Evolutionary conservation across 2,329 filamentous ascomycete species (phyloP).

Genomic region (Meredithiella fracta): DNA sequence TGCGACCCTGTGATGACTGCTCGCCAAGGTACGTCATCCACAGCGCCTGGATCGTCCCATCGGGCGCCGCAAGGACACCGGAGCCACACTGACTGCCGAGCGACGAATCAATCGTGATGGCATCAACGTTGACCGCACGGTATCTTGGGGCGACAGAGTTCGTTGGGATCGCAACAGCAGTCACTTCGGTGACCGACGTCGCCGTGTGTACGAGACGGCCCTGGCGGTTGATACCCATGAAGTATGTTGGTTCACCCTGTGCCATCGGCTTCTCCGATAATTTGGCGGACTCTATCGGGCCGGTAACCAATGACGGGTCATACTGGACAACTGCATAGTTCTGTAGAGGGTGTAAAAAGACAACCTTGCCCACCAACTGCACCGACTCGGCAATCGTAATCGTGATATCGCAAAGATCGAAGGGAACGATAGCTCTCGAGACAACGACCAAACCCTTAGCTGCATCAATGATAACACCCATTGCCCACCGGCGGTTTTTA

Average conservation of each 20-base stretch:
- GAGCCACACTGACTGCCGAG: constrained; percentile 84
- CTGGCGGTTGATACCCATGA: constrained; percentile 96
- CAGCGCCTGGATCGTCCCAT: constrained; percentile 83
- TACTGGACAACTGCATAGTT: constrained; percentile 96
- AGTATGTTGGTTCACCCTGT: constrained; percentile 86
- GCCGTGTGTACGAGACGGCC: constrained; percentile 84
- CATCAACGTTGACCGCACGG: constrained; percentile 86
- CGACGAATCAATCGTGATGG: constrained; percentile 90
- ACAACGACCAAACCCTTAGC: constrained; percentile 90
- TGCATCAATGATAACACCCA: constrained; percentile 93
- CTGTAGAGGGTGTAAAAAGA: constrained; percentile 91
- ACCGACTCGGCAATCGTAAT: constrained; percentile 95
- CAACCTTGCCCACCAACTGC: constrained; percentile 80
- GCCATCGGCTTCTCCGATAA: constrained; percentile 69
- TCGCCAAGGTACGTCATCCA: constrained; percentile 97
- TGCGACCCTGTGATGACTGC: constrained; percentile 45
- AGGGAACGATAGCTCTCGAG: constrained; percentile 84
- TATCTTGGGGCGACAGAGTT: constrained; percentile 86
- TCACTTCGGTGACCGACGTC: constrained; percentile 92
- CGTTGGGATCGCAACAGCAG: constrained; percentile 87
- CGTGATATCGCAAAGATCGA: constrained; percentile 90
- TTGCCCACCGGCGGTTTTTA: constrained; percentile 82
- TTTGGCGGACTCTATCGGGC: constrained; percentile 76
- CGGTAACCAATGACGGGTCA: constrained; percentile 81
- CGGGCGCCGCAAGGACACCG: constrained; percentile 75